Conservation (phyloP, 148 eudicot species). For the Silene latifolia region DNA sequence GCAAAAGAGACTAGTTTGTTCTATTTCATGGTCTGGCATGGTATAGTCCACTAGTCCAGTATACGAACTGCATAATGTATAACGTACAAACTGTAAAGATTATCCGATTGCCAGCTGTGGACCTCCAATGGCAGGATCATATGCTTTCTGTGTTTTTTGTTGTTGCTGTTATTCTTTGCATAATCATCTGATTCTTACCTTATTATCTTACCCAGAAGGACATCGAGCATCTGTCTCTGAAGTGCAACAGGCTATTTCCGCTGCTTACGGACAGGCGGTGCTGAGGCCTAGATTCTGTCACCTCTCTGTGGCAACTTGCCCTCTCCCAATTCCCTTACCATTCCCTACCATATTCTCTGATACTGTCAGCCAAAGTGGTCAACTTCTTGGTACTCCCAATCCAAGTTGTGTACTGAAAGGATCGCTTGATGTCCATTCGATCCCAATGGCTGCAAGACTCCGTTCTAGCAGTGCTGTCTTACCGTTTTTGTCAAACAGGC, state of each 20-base stretch:
- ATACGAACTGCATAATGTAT: background rate
- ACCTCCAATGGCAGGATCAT: background rate
- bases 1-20: background rate
- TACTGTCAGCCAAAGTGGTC: constrained; percentile 60
- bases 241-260: constrained; percentile 56
- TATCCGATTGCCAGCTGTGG: background rate
- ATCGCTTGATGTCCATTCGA: constrained; percentile 71
- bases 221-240: constrained; percentile 60
- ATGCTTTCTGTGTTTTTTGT: background rate
- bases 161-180: background rate
- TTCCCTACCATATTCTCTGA: constrained; percentile 72
- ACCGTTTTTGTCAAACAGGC: constrained; percentile 61
- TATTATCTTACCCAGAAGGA: constrained; percentile 38
- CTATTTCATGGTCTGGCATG: background rate
- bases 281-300: constrained; percentile 69
- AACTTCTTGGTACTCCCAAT: constrained; percentile 39
- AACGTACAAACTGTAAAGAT: background rate
- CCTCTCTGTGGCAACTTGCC: constrained; percentile 60
- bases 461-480: constrained; percentile 72
- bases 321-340: constrained; percentile 90
- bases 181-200: background rate
- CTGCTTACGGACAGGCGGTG: constrained; percentile 43
- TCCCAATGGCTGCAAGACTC: constrained; percentile 85
- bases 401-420: constrained; percentile 50
- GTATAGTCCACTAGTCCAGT: background rate